Percentiles rank a stretch among this genome's conserved stretches.
phyloP scores from a whole-genome alignment of 2,329 filamentous ascomycete species.

The Sphaerulina populicola region DNA sequence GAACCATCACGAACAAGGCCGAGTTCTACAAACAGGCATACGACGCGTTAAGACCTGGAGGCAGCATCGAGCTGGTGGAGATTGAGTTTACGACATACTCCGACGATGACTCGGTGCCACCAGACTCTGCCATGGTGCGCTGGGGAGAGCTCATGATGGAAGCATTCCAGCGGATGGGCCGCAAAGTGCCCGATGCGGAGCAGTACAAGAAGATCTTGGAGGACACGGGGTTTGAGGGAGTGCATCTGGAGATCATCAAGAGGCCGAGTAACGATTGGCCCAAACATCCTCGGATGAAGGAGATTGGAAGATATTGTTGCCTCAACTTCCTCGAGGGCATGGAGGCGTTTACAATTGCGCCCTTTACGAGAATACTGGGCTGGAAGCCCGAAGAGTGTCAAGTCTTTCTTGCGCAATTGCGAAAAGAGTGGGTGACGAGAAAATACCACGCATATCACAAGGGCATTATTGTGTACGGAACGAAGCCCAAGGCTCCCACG shows the following conservation, averaged over 20 bases:
- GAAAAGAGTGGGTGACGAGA: constrained; percentile 10
- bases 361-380: constrained; percentile 37
- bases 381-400: constrained; percentile 34
- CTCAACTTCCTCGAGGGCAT: constrained; percentile 15
- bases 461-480: constrained; percentile 12
- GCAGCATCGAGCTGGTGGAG: constrained; percentile 40
- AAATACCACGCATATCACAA: constrained; percentile 22
- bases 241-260: constrained; percentile 21
- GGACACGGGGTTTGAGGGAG: constrained; percentile 25
- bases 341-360: constrained; percentile 33
- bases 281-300: constrained; percentile 21
- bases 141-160: constrained; percentile 25
- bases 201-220: constrained; percentile 17
- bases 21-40: constrained; percentile 29
- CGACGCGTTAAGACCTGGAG: constrained; percentile 35
- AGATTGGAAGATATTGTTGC: constrained; percentile 18
- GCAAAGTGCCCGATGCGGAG: constrained; percentile 12
- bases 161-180: constrained; percentile 21
- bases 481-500: constrained; percentile 2
- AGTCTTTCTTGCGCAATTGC: constrained; percentile 3
- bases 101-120: constrained; percentile 36
- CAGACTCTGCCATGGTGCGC: constrained; percentile 19
- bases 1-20: constrained; percentile 21
- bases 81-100: constrained; percentile 34
- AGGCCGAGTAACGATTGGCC: constrained; percentile 27